phyloP scores from a whole-genome alignment of 768 basidiomycete genomes.

The Multifurca ochricompacta region DNA sequence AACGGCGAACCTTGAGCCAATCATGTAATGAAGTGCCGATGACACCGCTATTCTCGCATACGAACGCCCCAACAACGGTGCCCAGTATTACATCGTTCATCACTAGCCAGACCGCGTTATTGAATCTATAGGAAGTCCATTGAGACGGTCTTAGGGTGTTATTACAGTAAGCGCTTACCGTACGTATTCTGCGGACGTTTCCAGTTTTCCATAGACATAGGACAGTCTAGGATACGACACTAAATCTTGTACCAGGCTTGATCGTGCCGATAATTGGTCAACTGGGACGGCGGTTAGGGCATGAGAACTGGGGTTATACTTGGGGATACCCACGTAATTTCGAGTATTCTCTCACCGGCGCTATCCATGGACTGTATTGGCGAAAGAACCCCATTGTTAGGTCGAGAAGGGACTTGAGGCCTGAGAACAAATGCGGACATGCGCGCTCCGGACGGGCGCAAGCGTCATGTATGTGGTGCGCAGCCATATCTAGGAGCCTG shows the following conservation, averaged over 20 bases:
- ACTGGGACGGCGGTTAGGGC: constrained; percentile 5
- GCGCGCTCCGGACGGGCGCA: not conserved
- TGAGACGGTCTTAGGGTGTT: not conserved
- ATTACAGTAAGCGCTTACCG: constrained; percentile 10
- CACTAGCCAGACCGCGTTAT: constrained; percentile 86
- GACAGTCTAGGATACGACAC: constrained; percentile 13
- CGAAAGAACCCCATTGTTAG: not conserved
- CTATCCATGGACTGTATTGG: not conserved
- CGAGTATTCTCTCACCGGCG: not conserved
- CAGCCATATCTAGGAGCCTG: constrained; percentile 14
- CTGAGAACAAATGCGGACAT: constrained; percentile 2
- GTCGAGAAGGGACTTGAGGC: not conserved
- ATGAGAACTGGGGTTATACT: not conserved
- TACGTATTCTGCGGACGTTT: constrained; percentile 20
- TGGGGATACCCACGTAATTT: constrained; percentile 5
- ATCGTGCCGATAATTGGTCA: constrained; percentile 17
- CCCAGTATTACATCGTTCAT: constrained; percentile 89
- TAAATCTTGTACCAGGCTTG: constrained; percentile 10
- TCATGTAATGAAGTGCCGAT: constrained; percentile 34
- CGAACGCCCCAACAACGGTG: constrained; percentile 56
- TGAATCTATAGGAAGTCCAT: constrained; percentile 48
- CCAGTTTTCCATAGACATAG: constrained; percentile 18
- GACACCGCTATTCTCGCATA: constrained; percentile 53
- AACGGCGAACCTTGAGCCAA: constrained; percentile 7
- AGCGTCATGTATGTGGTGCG: not conserved